Evolutionary conservation across 2,329 filamentous ascomycete genomes (phyloP), one percentile per base, ranked within the genome.

Genomic region (Lasiodiplodia gonubiensis): DNA sequence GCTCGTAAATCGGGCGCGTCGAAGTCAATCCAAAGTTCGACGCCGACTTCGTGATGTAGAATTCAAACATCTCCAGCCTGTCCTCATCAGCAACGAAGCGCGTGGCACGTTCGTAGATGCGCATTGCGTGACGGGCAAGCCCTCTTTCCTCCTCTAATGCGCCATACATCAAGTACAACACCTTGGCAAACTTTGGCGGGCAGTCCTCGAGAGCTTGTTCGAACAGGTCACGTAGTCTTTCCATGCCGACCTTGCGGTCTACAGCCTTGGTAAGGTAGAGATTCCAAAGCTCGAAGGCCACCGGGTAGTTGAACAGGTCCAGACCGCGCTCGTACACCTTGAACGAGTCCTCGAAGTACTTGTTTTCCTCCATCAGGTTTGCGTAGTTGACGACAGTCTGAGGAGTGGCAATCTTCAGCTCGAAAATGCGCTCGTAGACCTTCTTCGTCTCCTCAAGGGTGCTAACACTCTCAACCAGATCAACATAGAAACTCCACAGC

Each of bases 361-460:
- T 90, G 80, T 97, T 88, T 76, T 98, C 95, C 78, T 98, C 95
- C 68, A 99, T 82, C 3, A 99, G 84, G 76, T 97, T 98, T 75
- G 95, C 94, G 75, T 97, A 99, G 81, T 99, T 99, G 83, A 98
- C 95, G 16, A 99, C 93, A 0, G 95, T 99, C 78, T 99, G 95
- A 1, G 96, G 95, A 6, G 95, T 99, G 25, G 96, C 95, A 73
- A 99, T 99, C 55, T 94, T 92, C 68, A 99, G 89, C 80, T 99
- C 96, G 77, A 99, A 99, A 74, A 99, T 98, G 67, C 95, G 88
- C 78, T 99, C 95, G 79, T 99, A 99, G 1, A 98, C 90, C 77
- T 93, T 94, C 77, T 89, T 92, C 0, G 94, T 97, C 80, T 98
- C 94, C 25, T 97, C 93, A 18, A 99, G 81, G 0, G 91, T 92